A percentile compares a stretch with the other conserved stretches of the same genome.
Conservation (phyloP, 2,329 filamentous ascomycete genomes). For the Alternaria hordeiaustralica region DNA sequence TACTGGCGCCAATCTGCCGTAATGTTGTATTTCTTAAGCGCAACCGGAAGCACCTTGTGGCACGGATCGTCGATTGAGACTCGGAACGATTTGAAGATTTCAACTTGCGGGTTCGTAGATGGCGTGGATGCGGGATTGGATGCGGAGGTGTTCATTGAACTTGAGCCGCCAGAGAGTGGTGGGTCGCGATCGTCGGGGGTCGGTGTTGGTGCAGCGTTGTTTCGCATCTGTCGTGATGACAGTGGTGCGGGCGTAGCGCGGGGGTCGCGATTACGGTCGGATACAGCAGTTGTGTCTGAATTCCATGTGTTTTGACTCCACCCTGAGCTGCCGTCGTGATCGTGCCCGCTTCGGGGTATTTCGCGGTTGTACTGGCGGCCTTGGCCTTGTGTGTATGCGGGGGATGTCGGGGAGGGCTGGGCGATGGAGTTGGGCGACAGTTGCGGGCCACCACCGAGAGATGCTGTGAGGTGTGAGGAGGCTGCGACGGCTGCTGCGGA, state of each 20-base stretch:
- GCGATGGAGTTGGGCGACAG: constrained; percentile 51
- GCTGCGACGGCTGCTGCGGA: constrained; percentile 59
- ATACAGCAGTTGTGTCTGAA: constrained; percentile 36
- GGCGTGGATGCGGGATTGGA: constrained; percentile 29
- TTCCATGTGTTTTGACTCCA: constrained; percentile 41
- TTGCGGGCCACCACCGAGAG: constrained; percentile 50
- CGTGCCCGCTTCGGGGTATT: constrained; percentile 38
- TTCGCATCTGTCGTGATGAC: constrained; percentile 38
- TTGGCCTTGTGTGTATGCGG: constrained; percentile 52
- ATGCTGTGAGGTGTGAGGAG: constrained; percentile 58
- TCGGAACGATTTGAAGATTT: constrained; percentile 98
- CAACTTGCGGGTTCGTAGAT: constrained; percentile 66
- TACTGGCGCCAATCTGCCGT: constrained; percentile 98
- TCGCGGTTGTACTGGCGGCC: constrained; percentile 42
- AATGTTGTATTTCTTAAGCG: constrained; percentile 97
- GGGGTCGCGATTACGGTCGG: constrained; percentile 40
- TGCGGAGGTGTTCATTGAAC: constrained; percentile 30
- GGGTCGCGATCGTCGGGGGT: constrained; percentile 45
- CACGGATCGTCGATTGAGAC: constrained; percentile 98
- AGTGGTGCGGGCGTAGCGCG: constrained; percentile 42
- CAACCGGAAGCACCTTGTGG: constrained; percentile 94
- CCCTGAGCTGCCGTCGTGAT: constrained; percentile 39
- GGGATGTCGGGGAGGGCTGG: constrained; percentile 58
- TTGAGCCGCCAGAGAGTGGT: constrained; percentile 46
- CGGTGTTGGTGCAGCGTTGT: constrained; percentile 36